Evolutionary conservation across 2,329 filamentous ascomycete species (phyloP).

Genomic region (Myriosclerotinia curreyana): DNA sequence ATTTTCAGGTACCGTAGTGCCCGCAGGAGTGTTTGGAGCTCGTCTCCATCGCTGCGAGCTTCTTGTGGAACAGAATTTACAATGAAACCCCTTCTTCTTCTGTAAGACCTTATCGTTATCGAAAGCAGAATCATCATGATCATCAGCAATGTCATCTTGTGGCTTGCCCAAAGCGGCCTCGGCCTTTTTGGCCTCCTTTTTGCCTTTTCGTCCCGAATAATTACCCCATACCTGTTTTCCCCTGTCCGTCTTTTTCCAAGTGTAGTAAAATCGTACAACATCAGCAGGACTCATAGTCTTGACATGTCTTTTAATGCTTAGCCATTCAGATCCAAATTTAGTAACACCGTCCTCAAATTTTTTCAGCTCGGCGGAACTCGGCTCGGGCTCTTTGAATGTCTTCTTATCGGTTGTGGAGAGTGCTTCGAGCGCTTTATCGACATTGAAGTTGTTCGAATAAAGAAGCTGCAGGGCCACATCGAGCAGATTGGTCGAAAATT

Average conservation of each 20-base stretch:
- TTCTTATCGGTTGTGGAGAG: constrained; percentile 66
- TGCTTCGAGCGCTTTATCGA: constrained; percentile 65
- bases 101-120: constrained; percentile 75
- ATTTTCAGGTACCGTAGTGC: constrained; percentile 65
- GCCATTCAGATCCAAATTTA: constrained; percentile 88
- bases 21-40: constrained; percentile 73
- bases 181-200: constrained; percentile 76
- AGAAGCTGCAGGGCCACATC: constrained; percentile 78
- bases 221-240: constrained; percentile 88
- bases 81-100: constrained; percentile 81
- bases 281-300: constrained; percentile 75
- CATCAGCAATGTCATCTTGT: constrained; percentile 88
- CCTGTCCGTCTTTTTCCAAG: constrained; percentile 91
- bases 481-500: constrained; percentile 79
- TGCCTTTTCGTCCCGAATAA: constrained; percentile 82
- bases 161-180: constrained; percentile 72
- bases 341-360: constrained; percentile 88
- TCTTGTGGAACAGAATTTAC: constrained; percentile 85
- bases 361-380: constrained; percentile 75
- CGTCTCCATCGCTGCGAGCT: constrained; percentile 86
- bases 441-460: constrained; percentile 68
- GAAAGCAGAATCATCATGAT: constrained; percentile 92
- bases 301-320: constrained; percentile 78
- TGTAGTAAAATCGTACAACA: constrained; percentile 92
- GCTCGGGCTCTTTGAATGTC: constrained; percentile 79